These are phyloP conservation scores for Basidiobolus meristosporus DNA, from an alignment of 371 early-diverging fungal species.

Conservation along the genomic window DNA sequence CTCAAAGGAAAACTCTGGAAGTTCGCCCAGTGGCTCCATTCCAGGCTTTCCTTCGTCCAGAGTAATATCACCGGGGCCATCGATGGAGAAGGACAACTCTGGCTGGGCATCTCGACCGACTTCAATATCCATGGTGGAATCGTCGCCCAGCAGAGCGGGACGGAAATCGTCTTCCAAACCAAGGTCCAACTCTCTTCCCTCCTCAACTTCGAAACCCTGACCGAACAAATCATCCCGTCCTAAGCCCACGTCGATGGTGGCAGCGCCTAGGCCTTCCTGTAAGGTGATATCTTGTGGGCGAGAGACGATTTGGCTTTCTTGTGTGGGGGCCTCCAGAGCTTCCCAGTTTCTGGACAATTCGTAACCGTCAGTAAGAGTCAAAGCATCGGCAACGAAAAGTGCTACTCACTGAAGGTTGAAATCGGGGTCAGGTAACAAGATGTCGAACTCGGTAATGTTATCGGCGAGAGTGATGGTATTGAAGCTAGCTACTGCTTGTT, in stretches of 20 bases:
- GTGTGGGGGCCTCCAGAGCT: neutral
- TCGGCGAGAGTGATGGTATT: slow-evolving; percentile 80
- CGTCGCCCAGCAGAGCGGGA: slow-evolving; percentile 1
- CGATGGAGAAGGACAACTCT: slow-evolving; percentile 1
- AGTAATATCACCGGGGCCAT: neutral
- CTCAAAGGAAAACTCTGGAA: too few relatives aligned
- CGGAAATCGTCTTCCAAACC: slow-evolving; percentile 3
- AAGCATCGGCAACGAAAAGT: too few relatives aligned
- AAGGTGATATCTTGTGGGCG: slow-evolving; percentile 37
- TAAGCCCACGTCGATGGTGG: slow-evolving; percentile 8
- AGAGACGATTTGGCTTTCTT: slow-evolving; percentile 12
- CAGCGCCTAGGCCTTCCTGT: slow-evolving; percentile 6
- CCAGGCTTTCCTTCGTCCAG: too few relatives aligned
- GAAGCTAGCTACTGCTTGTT: slow-evolving; percentile 43
- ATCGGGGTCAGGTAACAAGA: slow-evolving; percentile 59
- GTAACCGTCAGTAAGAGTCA: neutral
- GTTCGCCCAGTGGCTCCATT: too few relatives aligned
- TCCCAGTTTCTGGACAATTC: too few relatives aligned
- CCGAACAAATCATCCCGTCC: slow-evolving; percentile 6
- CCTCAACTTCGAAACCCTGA: slow-evolving; percentile 6
- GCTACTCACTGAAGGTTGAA: slow-evolving; percentile 19
- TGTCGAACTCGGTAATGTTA: slow-evolving; percentile 71
- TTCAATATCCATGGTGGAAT: slow-evolving; percentile 11
- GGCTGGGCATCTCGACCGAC: slow-evolving; percentile 9
- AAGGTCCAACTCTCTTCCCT: slow-evolving; percentile 6